Percentiles rank a stretch among this genome's conserved stretches.
phyloP scores from a whole-genome alignment of 495 filamentous ascomycete species.

The Aspergillus panamensis region DNA sequence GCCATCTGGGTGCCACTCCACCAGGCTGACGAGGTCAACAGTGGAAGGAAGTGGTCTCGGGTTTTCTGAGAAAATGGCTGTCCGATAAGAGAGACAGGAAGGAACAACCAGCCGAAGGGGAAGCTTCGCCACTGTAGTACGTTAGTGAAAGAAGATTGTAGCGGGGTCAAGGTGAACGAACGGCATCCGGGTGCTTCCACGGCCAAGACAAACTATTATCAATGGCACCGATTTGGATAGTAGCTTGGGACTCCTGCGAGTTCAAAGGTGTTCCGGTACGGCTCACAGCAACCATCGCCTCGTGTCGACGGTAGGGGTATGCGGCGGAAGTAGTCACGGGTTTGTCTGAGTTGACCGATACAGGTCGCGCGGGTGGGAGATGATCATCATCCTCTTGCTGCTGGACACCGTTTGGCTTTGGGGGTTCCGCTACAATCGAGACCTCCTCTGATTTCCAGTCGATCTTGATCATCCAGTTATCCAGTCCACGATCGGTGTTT shows the following conservation, averaged over 20 bases:
- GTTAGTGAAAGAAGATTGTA: constrained; percentile 20
- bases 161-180: constrained; percentile 20
- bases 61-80: constrained; percentile 93
- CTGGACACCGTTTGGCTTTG: constrained; percentile 54
- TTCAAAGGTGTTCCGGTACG: constrained; percentile 55
- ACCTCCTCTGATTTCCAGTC: constrained; percentile 79
- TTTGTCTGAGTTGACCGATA: constrained; percentile 47
- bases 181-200: constrained; percentile 97
- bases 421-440: constrained; percentile 79
- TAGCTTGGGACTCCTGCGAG: constrained; percentile 45
- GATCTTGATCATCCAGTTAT: constrained; percentile 99
- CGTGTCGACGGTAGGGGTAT: constrained; percentile 70
- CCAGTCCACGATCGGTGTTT: constrained; percentile 93
- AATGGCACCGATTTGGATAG: constrained; percentile 84
- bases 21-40: constrained; percentile 91
- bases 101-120: constrained; percentile 97
- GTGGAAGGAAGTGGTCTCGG: constrained; percentile 85
- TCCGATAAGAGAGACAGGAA: constrained; percentile 93
- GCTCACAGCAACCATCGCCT: constrained; percentile 77
- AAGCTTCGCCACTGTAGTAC: constrained; percentile 71
- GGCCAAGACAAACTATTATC: constrained; percentile 98
- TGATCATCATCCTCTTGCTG: constrained; percentile 50
- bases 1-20: constrained; percentile 92
- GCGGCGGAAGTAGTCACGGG: constrained; percentile 40
- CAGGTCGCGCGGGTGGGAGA: constrained; percentile 54